Evolutionary conservation across 495 filamentous ascomycete species (phyloP), one percentile per base, ranked within the genome.

Genomic region (Elaphomyces granulatus): DNA sequence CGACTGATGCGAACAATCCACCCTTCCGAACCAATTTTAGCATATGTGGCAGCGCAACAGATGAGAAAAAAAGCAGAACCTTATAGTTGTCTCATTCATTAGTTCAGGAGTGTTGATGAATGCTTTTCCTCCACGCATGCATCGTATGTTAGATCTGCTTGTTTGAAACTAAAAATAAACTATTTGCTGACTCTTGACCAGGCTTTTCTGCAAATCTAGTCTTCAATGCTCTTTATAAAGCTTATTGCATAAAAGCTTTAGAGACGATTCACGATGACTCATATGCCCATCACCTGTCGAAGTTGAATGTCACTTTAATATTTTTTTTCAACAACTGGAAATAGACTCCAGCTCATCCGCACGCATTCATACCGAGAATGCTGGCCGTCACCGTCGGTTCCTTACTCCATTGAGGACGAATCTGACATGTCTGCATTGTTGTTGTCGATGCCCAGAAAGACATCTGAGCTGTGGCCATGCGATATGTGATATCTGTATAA

Each of bases 21-120:
- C n/a, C n/a, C n/a, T n/a, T n/a, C n/a, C n/a, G n/a, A n/a, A n/a
- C n/a, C n/a, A n/a, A n/a, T n/a, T n/a, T n/a, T n/a, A n/a, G n/a
- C n/a, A n/a, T n/a, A n/a, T n/a, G n/a, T n/a, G n/a, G n/a, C n/a
- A n/a, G n/a, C n/a, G n/a, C n/a, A n/a, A n/a, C n/a, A n/a, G n/a
- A n/a, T n/a, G n/a, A n/a, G n/a, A n/a, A n/a, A n/a, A n/a, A n/a
- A n/a, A n/a, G n/a, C n/a, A n/a, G n/a, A n/a, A n/a, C n/a, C n/a
- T n/a, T n/a, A n/a, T n/a, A n/a, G n/a, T n/a, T n/a, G 46, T 42
- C n/a, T 45, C 38, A 2, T 44, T 55, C 19, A 41, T 59, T 15
- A 43, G 54, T 26, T 57, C 49, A 3, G 48, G 49, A 20, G 48
- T 59, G n/a, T 19, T 59, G 10, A 39, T 55, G 26, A 49, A 59